These are phyloP conservation scores for Didymella arachidicola DNA, from an alignment of 2,329 filamentous ascomycete genomes.

Conservation along the genomic window DNA sequence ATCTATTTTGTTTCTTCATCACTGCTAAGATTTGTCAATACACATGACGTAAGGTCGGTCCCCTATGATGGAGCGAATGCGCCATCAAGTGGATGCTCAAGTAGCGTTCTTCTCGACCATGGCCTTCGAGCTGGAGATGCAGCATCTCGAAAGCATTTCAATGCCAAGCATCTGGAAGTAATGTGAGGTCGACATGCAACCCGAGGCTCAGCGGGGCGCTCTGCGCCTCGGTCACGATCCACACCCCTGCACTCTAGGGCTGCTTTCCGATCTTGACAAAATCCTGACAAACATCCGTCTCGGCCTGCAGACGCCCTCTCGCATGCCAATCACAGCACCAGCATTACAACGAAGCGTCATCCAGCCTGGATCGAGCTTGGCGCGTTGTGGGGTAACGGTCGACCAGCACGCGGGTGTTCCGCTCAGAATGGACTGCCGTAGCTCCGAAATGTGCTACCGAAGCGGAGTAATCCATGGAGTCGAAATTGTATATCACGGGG, in stretches of 20 bases:
- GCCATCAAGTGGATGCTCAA: neutral
- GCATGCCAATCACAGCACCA: slow-evolving; percentile 25
- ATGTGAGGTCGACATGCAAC: neutral
- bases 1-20: neutral
- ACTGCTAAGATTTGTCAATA: slow-evolving; percentile 9
- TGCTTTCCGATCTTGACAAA: slow-evolving; percentile 26
- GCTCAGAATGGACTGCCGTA: slow-evolving; percentile 9
- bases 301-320: neutral
- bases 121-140: neutral
- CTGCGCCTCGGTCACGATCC: slow-evolving; percentile 1
- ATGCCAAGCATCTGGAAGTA: neutral
- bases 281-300: slow-evolving; percentile 21
- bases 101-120: neutral
- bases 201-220: neutral
- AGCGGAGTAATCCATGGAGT: slow-evolving; percentile 11
- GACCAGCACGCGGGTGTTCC: slow-evolving; percentile 2
- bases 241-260: slow-evolving; percentile 6
- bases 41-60: slow-evolving; percentile 8
- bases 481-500: slow-evolving; percentile 10
- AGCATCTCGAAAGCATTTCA: neutral
- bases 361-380: slow-evolving; percentile 22
- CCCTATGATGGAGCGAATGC: neutral
- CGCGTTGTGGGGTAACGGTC: slow-evolving; percentile 36
- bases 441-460: slow-evolving; percentile 34
- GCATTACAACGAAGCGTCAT: slow-evolving; percentile 19